phyloP scores from a whole-genome alignment of 2,329 filamentous ascomycete genomes.

The Neonectria coccinea region DNA sequence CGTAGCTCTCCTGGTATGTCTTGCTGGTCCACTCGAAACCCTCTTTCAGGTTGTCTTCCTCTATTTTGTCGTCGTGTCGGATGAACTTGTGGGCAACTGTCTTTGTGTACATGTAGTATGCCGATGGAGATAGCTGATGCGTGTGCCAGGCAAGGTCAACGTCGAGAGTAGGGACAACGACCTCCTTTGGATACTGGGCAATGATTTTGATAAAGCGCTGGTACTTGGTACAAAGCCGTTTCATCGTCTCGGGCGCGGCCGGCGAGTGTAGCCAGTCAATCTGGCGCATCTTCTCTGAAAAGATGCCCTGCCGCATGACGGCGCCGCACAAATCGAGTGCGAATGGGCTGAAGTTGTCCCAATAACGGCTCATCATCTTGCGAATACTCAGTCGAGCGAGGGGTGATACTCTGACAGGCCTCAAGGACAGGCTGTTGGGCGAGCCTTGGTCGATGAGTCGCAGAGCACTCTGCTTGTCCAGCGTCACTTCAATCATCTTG shows the following conservation, averaged over 20 bases:
- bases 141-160: slow-evolving; percentile 85
- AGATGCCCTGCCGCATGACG: slow-evolving; percentile 73
- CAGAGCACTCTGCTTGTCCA: slow-evolving; percentile 50
- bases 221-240: slow-evolving; percentile 73
- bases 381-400: slow-evolving; percentile 62
- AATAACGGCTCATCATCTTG: slow-evolving; percentile 78
- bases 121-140: slow-evolving; percentile 74
- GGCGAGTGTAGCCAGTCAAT: slow-evolving; percentile 85
- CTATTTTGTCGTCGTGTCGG: slow-evolving; percentile 87
- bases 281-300: slow-evolving; percentile 78
- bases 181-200: slow-evolving; percentile 54
- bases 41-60: slow-evolving; percentile 71
- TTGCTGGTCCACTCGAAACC: slow-evolving; percentile 80
- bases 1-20: slow-evolving; percentile 73
- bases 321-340: slow-evolving; percentile 74
- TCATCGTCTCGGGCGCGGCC: slow-evolving; percentile 71
- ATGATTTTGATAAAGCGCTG: slow-evolving; percentile 73
- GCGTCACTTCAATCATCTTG: slow-evolving; percentile 58
- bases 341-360: slow-evolving; percentile 74
- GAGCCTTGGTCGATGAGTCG: slow-evolving; percentile 38
- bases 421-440: neutral
- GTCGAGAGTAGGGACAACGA: slow-evolving; percentile 78
- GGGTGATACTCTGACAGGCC: neutral
- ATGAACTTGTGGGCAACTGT: slow-evolving; percentile 67
- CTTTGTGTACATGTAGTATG: slow-evolving; percentile 72